Evolutionary conservation across 257 asterid species (phyloP), one percentile per base, ranked within the genome.

Genomic region (Galeopsis tetrahit): DNA sequence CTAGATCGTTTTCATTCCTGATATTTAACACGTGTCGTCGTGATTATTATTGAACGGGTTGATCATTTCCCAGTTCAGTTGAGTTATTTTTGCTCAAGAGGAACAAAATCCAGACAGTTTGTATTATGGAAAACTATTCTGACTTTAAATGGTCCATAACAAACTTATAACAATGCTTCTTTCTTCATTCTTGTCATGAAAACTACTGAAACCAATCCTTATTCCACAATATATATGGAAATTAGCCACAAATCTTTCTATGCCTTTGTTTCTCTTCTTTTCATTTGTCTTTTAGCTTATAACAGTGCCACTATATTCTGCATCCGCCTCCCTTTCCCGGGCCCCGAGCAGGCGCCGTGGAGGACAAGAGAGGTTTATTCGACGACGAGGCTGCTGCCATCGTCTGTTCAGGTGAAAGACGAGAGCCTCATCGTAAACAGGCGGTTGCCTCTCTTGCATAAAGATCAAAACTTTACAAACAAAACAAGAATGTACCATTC

Each of bases 221-320:
- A 43, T 68, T 68, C 38, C 81, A 73, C 1, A 42, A 66, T 36
- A 67, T 11, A 68, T 49, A 88, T 88, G 95, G 81, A 74, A 42
- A 40, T 3, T 67, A 73, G 71, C 69, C 87, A 70, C 57, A 79
- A 70, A 73, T 83, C 95, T 31, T 61, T 85, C 68, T 86, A 31
- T 69, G 88, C 86, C 60, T 64, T 86, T 52, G 21, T 75, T 46
- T 83, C 95, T 52, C 70, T 87, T 49, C 51, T 80, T 33, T 78
- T 88, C 34, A 80, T 92, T 48, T 77, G 77, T 63, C 93, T 90
- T 33, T 58, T 92, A 74, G 89, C 87, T 65, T 87, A 84, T 40
- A 89, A 90, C 55, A 72, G 84, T 66, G 82, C 84, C 60, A 60
- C 82, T 66, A 82, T 88, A 49, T 90, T 88, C 85, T 81, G 78